Base-by-base conservation (phyloP, 2,329 filamentous ascomycete genomes). In the Epichloe glyceriae region DNA sequence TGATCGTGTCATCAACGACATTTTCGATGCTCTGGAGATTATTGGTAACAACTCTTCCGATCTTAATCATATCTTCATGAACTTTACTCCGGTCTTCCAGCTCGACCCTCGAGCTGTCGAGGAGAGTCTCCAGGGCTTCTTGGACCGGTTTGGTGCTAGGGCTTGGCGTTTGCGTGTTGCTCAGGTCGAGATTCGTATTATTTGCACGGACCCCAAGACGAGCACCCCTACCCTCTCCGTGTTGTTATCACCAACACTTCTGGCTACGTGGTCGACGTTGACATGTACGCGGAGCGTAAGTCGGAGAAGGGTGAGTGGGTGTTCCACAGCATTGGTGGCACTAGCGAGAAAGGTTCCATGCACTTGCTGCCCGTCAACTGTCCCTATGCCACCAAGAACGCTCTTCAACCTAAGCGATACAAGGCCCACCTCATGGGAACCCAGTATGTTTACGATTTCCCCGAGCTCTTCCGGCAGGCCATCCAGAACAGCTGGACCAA, bases 1-100 rank as follows among this genome's bases (percentile, higher is more conserved):
- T 39, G 91, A 98, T 64, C 85, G 93, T 56, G 78, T 97, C 60
- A 90, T 98, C 79, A 97, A 88, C 66, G 93, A 98, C 65, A 97
- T 98, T 62, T 82, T 97, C 49, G 93, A 98, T 65, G 93, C 93
- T 43, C 76, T 98, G 52, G 93, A 98, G 76, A 96, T 98, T 61
- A 94, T 96, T 64, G 93, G 93, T 64, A 96, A 95, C 78, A 97
- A 96, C 75, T 94, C 95, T 74, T 95, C 93, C 48, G 93, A 98
- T 76, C 79, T 98, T 65, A 98, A 98, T 77, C 93, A 98, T 73
- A 93, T 98, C 78, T 98, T 98, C 76, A 93, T 98, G 78, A 97
- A 98, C 79, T 98, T 98, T 74, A 93, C 88, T 0, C 88, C 90
- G 10, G 87, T 96, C 53, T 97, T 98, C 82, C 88, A 89, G 66